Evolutionary conservation across 306 rosid genomes (phyloP), one percentile per base, ranked within the genome.

Genomic region (Acacia acuminata): DNA sequence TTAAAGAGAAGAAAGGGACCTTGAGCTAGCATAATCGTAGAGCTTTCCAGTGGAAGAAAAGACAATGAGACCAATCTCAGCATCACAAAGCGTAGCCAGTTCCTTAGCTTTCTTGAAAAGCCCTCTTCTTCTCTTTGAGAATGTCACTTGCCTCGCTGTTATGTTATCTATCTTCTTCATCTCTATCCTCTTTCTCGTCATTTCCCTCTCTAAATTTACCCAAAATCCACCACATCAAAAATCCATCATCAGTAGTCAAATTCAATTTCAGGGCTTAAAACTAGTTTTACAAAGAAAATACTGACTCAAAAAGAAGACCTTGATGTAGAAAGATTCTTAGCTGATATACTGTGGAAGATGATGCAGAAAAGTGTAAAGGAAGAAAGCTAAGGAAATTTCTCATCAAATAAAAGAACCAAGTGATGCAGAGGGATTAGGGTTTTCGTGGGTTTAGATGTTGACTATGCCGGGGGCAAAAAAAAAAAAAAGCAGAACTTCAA

Each of bases 31-130:
- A 70, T 70, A 85, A 20, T 87, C 86, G 27, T 55, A 85, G 80
- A 89, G 87, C 47, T 77, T 87, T 14, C 88, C 85, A 3, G 90
- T 50, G 7, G 84, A 16, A 22, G 91, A 86, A 24, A 87, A 85
- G 81, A 89, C 79, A 0, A 68, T 13, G 40, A 89, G 76, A 66
- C 83, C 90, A 58, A 87, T 74, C 56, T 89, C 86, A 72, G 89
- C 89, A 76, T 89, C 92, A 47, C 92, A 85, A 3, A 87, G 81
- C 12, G 82, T 84, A 8, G 88, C 85, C 61, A 89, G 90, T 72
- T 89, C 92, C 47, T 42, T 15, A 42, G 90, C 90, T 58, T 89
- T 89, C 82, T 89, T 87, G 34, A 89, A 76, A 3, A 89, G 75
- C 8, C 90, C 90, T 78, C 61, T 82, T 70, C 83, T 86, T 73